Evolutionary conservation across 164 flowering plant genomes (phyloP).

Genomic region (Vitis labrusca): DNA sequence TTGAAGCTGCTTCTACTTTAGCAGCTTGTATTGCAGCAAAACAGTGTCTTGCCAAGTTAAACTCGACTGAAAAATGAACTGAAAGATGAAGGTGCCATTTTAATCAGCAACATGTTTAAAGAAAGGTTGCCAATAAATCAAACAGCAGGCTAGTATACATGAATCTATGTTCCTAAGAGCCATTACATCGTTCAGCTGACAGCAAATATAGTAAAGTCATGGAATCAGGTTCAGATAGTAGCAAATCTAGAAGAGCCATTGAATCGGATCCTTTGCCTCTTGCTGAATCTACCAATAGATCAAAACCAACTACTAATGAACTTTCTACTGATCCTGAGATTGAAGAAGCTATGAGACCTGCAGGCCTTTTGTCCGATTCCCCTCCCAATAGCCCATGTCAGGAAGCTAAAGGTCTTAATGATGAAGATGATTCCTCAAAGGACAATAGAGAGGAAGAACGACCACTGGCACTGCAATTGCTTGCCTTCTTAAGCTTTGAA

Average conservation of each 20-base stretch:
- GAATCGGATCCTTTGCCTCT: slow-evolving; percentile 27
- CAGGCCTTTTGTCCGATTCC: slow-evolving; percentile 83
- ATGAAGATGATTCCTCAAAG: slow-evolving; percentile 18
- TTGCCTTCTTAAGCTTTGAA: slow-evolving; percentile 84
- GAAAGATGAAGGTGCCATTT: slow-evolving; percentile 64
- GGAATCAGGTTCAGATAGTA: slow-evolving; percentile 2
- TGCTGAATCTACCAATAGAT: slow-evolving; percentile 16
- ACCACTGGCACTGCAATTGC: slow-evolving; percentile 98
- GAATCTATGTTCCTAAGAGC: slow-evolving; percentile 81
- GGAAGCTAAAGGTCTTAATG: slow-evolving; percentile 15
- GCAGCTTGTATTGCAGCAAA: slow-evolving; percentile 47
- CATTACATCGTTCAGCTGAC: slow-evolving; percentile 35
- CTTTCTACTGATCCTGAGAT: slow-evolving; percentile 33
- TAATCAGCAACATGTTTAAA: slow-evolving; percentile 39
- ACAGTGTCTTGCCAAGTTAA: slow-evolving; percentile 45
- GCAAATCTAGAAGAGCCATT: slow-evolving; percentile 14
- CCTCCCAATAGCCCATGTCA: slow-evolving; percentile 71
- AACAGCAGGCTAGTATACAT: slow-evolving; percentile 81
- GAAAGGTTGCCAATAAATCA: slow-evolving; percentile 68
- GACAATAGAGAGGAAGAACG: slow-evolving; percentile 46
- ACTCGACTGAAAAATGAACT: slow-evolving; percentile 61
- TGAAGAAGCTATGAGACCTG: slow-evolving; percentile 66
- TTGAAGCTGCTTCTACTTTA: slow-evolving; percentile 39
- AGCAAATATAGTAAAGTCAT: no score
- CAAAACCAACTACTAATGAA: slow-evolving; percentile 22